Base-by-base conservation (phyloP, 345 rosid species). In the Lepidium didymum region DNA sequence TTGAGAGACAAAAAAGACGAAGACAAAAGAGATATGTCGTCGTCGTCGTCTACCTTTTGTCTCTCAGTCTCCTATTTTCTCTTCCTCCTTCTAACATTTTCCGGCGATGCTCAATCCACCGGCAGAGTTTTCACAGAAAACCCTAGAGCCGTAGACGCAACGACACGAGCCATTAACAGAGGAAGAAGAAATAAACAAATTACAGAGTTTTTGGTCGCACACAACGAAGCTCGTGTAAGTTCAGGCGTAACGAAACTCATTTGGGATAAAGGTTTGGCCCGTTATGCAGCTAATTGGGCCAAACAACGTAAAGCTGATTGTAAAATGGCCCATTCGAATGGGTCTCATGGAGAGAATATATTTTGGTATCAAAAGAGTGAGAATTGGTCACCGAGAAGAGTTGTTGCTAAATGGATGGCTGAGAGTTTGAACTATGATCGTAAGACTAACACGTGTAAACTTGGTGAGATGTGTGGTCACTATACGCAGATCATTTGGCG, bases 401-500 rank as follows among this genome's bases (percentile, higher is more conserved):
- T 82, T 6, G 86, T 82, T n/a, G 49, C 43, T 1, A 61, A 58
- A 5, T 86, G 86, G 91, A 60, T 52, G 16, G 53, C 25, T 0
- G 86, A 86, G 57, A 11, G 11, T 13, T 3, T 55, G 10, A 18
- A 64, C 46, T 84, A 70, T 23, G 14, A 84, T 23, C 60, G 25
- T 2, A 10, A 0, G 1, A 45, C 16, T 0, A 77, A 80, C 40
- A 1, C 60, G 2, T 84, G 86, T 21, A 7, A 3, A 2, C 0
- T 4, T 1, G 81, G 73, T 0, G 5, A 78, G 34, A 74, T 73
- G 84, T 84, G 91, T 54, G 80, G 85, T 4, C 91, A 86, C 42
- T 86, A 79, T 68, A 83, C 88, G 3, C 91, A 86, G 71, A 8
- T 82, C 38, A 41, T 82, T 5, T 84, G 88, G 88, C 75, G 54